Conservation (phyloP, 202 grass and related monocot genomes). For the Bolboschoenoplectus hybrid region DNA sequence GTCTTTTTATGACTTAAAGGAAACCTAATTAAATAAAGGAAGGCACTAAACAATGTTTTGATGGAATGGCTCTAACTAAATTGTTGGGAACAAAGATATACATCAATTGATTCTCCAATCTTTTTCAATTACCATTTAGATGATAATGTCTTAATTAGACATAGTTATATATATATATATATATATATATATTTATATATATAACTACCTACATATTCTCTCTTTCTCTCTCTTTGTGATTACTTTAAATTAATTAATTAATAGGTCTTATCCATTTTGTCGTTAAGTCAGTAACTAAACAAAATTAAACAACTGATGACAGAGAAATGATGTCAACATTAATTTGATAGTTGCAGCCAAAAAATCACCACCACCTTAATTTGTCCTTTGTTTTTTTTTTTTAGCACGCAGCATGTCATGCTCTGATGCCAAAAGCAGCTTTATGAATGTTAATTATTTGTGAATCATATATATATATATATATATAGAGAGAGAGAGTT, state of each 20-base stretch:
- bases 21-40: not conserved
- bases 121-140: not conserved
- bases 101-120: constrained; percentile 17
- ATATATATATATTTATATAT: not conserved
- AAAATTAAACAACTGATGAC: not conserved
- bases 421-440: too few relatives aligned
- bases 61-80: not conserved
- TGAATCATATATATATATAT: too few relatives aligned
- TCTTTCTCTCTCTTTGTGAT: not conserved
- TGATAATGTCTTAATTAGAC: not conserved
- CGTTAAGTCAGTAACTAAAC: not conserved
- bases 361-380: too few relatives aligned
- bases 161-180: not conserved
- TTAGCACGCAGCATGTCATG: too few relatives aligned
- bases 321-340: not conserved
- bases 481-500: too few relatives aligned
- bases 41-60: not conserved
- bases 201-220: not conserved
- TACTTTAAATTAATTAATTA: not conserved
- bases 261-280: not conserved
- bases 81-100: not conserved
- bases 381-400: too few relatives aligned
- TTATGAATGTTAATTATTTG: too few relatives aligned
- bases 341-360: not conserved
- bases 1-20: not conserved